Percentiles rank a stretch among this genome's conserved stretches.
phyloP scores from a whole-genome alignment of 192 early-diverging fungal genomes.

The Chytriomyces sp. region DNA sequence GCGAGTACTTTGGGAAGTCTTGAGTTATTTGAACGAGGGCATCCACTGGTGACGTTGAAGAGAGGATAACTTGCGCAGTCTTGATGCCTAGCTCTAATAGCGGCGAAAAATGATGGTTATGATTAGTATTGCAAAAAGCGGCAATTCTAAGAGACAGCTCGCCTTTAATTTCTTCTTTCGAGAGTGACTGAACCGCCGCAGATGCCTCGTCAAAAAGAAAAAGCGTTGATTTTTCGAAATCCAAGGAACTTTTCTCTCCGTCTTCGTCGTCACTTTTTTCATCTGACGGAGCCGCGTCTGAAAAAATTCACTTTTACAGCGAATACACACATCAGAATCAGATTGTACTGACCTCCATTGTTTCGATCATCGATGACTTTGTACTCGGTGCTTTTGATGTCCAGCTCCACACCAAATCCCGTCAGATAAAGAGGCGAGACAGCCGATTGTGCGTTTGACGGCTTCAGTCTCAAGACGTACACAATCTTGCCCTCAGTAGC shows the following conservation, averaged over 20 bases:
- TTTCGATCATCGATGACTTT: constrained; percentile 93
- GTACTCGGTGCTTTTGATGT: constrained; percentile 97
- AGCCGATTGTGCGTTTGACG: constrained; percentile 5
- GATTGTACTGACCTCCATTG: constrained; percentile 47
- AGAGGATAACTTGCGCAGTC: constrained; percentile 73
- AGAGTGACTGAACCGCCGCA: constrained; percentile 53
- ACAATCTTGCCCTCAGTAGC: constrained; percentile 53
- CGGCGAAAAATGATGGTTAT: constrained; percentile 1
- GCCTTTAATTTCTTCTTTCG: constrained; percentile 60
- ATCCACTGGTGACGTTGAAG: constrained; percentile 63
- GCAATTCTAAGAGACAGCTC: constrained; percentile 14
- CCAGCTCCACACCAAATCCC: constrained; percentile 93
- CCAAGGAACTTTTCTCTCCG: not conserved
- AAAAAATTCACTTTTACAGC: not conserved
- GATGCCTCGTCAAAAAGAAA: constrained; percentile 17
- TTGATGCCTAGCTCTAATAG: constrained; percentile 65
- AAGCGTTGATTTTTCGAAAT: not conserved
- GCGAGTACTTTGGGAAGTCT: constrained; percentile 89
- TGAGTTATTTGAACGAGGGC: constrained; percentile 73
- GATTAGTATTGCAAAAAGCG: constrained; percentile 17
- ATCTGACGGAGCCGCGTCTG: not conserved
- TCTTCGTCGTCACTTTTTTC: not conserved
- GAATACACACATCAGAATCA: not conserved
- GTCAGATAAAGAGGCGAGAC: constrained; percentile 59
- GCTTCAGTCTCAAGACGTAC: constrained; percentile 80